Evolutionary conservation across 345 rosid species (phyloP).

Genomic region (Citrus medica): DNA sequence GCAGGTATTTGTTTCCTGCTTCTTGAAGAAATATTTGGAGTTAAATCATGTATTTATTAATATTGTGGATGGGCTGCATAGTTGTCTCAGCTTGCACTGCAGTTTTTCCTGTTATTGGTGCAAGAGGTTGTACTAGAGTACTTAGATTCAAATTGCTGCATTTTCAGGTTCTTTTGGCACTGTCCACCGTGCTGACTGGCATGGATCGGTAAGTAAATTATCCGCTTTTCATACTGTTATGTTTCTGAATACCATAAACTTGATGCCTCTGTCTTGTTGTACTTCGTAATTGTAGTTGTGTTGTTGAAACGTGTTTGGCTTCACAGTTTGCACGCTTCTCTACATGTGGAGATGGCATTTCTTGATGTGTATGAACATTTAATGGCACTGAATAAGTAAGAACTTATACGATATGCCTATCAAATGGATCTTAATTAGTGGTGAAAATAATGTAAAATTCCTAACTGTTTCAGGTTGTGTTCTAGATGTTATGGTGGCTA

Average conservation of each 20-base stretch:
- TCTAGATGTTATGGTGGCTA: neutral
- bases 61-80: neutral
- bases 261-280: neutral
- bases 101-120: neutral
- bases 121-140: conserved; percentile 14
- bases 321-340: neutral
- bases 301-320: neutral
- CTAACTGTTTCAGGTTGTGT: neutral
- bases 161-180: conserved; percentile 99
- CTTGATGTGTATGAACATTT: neutral
- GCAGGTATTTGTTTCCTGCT: conserved; percentile 59
- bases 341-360: neutral
- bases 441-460: neutral
- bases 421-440: neutral
- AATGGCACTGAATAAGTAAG: neutral
- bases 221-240: neutral
- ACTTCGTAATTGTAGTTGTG: neutral
- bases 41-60: neutral
- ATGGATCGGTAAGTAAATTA: conserved; percentile 82
- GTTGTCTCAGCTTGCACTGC: conserved; percentile 2
- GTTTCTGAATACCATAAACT: neutral
- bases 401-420: neutral
- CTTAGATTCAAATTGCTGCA: conserved; percentile 22
- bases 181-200: conserved; percentile 99
- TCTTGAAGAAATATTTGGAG: conserved; percentile 1